A percentile compares a stretch with the other conserved stretches of the same genome.
These are phyloP conservation scores for Elongisporangium prolatum DNA, from an alignment of 352 stramenopile species.

Conservation along the genomic window DNA sequence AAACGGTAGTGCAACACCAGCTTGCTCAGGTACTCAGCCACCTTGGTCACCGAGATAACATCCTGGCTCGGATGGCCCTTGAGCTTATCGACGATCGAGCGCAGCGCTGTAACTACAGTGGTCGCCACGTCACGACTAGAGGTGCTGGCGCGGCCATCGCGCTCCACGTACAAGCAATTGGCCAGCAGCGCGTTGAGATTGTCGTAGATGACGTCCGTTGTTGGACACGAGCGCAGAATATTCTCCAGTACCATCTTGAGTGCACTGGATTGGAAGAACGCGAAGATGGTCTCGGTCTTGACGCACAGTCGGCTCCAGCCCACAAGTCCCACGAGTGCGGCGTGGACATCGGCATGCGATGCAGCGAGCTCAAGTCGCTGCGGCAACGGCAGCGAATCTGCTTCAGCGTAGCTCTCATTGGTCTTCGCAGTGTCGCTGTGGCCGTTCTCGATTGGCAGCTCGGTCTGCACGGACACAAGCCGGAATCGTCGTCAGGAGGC, in stretches of 20 bases:
- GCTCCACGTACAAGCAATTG: conserved; percentile 56
- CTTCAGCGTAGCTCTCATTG: conserved; percentile 2
- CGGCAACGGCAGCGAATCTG: conserved; percentile 37
- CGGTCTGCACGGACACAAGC: neutral
- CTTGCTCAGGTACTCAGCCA: conserved; percentile 43
- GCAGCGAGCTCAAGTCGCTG: conserved; percentile 65
- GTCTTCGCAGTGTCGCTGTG: neutral
- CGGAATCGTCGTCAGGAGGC: neutral
- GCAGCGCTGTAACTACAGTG: conserved; percentile 36
- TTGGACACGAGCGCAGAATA: conserved; percentile 36
- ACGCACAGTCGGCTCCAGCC: conserved; percentile 67
- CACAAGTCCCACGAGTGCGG: conserved; percentile 64
- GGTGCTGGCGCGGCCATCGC: conserved; percentile 14
- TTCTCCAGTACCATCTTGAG: conserved; percentile 59
- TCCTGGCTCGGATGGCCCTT: conserved; percentile 10
- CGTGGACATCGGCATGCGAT: conserved; percentile 57
- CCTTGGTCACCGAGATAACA: conserved; percentile 15
- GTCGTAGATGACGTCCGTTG: conserved; percentile 36
- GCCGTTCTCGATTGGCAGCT: neutral
- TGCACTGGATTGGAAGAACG: conserved; percentile 67
- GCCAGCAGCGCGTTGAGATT: conserved; percentile 49
- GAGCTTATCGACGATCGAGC: conserved; percentile 25
- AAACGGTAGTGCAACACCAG: conserved; percentile 42
- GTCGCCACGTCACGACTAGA: conserved; percentile 36
- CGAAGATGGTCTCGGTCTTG: conserved; percentile 57